Evolutionary conservation across 805 yeast species (phyloP).

Genomic region (Yamadazyma sp.): DNA sequence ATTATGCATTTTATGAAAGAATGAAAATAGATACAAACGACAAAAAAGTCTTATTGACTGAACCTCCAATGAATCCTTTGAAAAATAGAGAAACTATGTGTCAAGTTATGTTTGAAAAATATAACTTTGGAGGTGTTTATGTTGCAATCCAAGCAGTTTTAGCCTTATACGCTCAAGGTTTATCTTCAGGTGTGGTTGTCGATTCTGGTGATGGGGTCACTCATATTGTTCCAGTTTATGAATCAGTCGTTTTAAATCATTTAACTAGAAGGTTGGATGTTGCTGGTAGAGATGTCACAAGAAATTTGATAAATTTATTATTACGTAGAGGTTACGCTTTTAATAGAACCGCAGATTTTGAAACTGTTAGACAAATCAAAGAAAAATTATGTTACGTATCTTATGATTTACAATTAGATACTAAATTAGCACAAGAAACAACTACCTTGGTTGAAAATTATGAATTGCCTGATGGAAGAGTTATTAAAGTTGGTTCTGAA

Average conservation of each 20-base stretch:
- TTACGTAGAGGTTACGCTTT: slow-evolving; percentile 97
- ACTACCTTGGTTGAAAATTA: slow-evolving; percentile 88
- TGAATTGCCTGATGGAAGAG: slow-evolving; percentile 96
- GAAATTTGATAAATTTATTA: slow-evolving; percentile 84
- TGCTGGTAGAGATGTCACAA: slow-evolving; percentile 98
- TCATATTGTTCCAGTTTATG: slow-evolving; percentile 97
- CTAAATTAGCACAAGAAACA: slow-evolving; percentile 87
- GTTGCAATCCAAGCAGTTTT: slow-evolving; percentile 98
- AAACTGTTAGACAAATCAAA: slow-evolving; percentile 96
- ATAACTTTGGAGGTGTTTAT: slow-evolving; percentile 87
- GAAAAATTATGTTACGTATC: slow-evolving; percentile 95
- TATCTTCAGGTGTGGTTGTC: slow-evolving; percentile 95
- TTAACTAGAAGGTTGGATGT: slow-evolving; percentile 89
- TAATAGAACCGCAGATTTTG: slow-evolving; percentile 98
- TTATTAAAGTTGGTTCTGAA: slow-evolving; percentile 90
- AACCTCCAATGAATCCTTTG: slow-evolving; percentile 97
- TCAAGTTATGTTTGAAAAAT: slow-evolving; percentile 88
- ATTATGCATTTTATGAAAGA: slow-evolving; percentile 90
- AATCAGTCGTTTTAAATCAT: slow-evolving; percentile 93
- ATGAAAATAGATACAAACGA: slow-evolving; percentile 76
- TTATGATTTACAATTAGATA: slow-evolving; percentile 87
- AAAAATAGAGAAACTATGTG: slow-evolving; percentile 90
- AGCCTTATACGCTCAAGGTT: slow-evolving; percentile 95
- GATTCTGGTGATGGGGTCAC: slow-evolving; percentile 99
- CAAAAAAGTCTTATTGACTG: slow-evolving; percentile 82